Percentiles rank a stretch among this genome's conserved stretches.
Evolutionary conservation across 495 filamentous ascomycete genomes (phyloP).

Genomic region (Xylaria grammica): DNA sequence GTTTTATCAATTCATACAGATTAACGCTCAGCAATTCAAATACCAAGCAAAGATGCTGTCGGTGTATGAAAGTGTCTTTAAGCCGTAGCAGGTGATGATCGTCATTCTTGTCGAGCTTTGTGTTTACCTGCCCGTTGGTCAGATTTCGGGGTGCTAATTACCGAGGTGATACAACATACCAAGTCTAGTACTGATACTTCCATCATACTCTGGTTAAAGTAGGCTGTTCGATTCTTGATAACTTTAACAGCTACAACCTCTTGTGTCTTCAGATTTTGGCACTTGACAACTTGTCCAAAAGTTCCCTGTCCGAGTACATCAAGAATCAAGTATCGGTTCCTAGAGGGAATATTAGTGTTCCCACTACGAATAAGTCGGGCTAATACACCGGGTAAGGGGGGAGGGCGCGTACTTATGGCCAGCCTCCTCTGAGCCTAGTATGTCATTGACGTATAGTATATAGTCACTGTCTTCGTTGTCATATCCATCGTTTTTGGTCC

Average conservation of each 20-base stretch:
- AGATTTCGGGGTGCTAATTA: neutral
- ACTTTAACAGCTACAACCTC: slow-evolving; percentile 99
- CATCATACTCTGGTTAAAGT: slow-evolving; percentile 99
- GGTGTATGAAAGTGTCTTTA: slow-evolving; percentile 98
- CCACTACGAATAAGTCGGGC: neutral
- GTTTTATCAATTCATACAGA: slow-evolving; percentile 98
- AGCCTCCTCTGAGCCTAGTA: slow-evolving; percentile 95
- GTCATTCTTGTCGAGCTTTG: slow-evolving; percentile 98
- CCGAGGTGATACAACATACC: slow-evolving; percentile 55
- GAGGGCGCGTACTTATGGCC: slow-evolving; percentile 82
- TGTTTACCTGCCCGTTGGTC: slow-evolving; percentile 78
- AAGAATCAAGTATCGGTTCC: slow-evolving; percentile 96
- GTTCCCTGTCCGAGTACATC: slow-evolving; percentile 98
- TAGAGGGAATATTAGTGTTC: slow-evolving; percentile 38
- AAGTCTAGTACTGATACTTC: slow-evolving; percentile 97
- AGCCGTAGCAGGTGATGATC: slow-evolving; percentile 95
- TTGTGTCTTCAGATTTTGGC: slow-evolving; percentile 96
- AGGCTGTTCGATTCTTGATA: slow-evolving; percentile 98
- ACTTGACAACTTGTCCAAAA: slow-evolving; percentile 99
- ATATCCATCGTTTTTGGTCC: slow-evolving; percentile 97
- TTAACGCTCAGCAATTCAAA: slow-evolving; percentile 98
- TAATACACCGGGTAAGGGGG: no score
- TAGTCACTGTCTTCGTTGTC: slow-evolving; percentile 99
- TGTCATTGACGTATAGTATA: slow-evolving; percentile 99
- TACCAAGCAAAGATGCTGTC: slow-evolving; percentile 95